Evolutionary conservation across 1,284 basidiomycete species (phyloP).

Genomic region (Fistulinella staudtii): DNA sequence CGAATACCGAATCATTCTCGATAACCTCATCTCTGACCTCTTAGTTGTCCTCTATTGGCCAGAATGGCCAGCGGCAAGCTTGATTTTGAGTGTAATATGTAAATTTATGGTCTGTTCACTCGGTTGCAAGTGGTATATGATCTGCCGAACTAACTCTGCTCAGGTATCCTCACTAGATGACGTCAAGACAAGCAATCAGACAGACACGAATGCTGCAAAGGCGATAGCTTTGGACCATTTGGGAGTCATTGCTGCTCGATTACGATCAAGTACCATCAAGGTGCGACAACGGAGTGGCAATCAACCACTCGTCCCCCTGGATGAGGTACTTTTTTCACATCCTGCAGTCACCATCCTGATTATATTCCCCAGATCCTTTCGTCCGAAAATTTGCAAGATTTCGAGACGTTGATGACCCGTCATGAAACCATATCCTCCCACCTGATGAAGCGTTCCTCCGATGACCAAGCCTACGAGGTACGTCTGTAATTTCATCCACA

Average conservation of each 20-base stretch:
- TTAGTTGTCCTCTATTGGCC: conserved; percentile 90
- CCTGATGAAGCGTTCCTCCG: conserved; percentile 62
- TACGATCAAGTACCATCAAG: conserved; percentile 61
- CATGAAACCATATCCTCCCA: conserved; percentile 65
- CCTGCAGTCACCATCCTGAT: neutral
- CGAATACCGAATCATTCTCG: conserved; percentile 88
- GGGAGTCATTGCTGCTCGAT: conserved; percentile 82
- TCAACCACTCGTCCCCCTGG: conserved; percentile 52
- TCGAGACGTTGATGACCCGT: conserved; percentile 55
- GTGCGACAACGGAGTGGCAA: conserved; percentile 37
- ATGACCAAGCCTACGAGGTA: conserved; percentile 78
- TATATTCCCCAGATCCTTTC: conserved; percentile 50
- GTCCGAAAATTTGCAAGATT: conserved; percentile 44
- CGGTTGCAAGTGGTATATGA: neutral
- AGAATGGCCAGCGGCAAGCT: conserved; percentile 92
- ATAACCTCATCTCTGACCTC: conserved; percentile 85
- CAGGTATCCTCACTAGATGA: conserved; percentile 74
- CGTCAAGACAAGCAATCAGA: conserved; percentile 58
- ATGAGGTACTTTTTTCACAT: conserved; percentile 50
- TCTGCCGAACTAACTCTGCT: neutral
- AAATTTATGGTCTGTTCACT: conserved; percentile 72
- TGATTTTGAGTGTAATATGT: conserved; percentile 75
- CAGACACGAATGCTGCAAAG: conserved; percentile 79
- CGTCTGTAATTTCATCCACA: too few relatives aligned
- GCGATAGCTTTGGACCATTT: conserved; percentile 90